Percentiles rank a stretch among this genome's conserved stretches.
phyloP scores from a whole-genome alignment of 306 rosid genomes.

The Rosa lucieae region DNA sequence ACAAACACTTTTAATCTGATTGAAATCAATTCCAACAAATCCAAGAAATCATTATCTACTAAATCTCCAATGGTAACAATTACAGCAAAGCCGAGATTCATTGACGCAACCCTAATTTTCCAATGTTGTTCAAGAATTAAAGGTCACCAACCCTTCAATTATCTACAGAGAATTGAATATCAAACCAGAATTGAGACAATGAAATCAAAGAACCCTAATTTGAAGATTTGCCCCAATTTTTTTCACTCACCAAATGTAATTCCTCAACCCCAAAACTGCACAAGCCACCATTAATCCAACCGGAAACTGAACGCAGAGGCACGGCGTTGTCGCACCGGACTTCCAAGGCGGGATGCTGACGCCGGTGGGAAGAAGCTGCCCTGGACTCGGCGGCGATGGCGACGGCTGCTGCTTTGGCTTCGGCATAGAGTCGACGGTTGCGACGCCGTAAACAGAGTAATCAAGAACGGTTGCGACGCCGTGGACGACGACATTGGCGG shows the following conservation, averaged over 20 bases:
- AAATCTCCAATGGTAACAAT: background rate
- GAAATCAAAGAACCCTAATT: slow-evolving; percentile 1
- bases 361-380: background rate
- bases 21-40: background rate
- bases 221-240: slow-evolving; percentile 9
- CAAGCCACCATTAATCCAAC: slow-evolving; percentile 31
- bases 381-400: background rate
- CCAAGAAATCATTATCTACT: no score
- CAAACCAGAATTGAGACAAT: background rate
- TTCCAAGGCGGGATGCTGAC: background rate
- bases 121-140: background rate
- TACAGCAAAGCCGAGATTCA: background rate
- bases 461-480: slow-evolving; percentile 46
- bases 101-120: background rate
- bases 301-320: slow-evolving; percentile 31
- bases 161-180: background rate
- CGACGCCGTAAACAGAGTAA: slow-evolving; percentile 44
- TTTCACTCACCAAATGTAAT: background rate
- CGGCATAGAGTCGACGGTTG: background rate
- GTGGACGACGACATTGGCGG: slow-evolving; percentile 51
- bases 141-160: background rate
- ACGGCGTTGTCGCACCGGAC: slow-evolving; percentile 25
- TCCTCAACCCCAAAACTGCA: slow-evolving; percentile 21
- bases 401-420: background rate
- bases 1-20: background rate